A percentile compares a stretch with the other conserved stretches of the same genome.
These are phyloP conservation scores for Dentipellis sp. DNA, from an alignment of 768 basidiomycete species.

Conservation along the genomic window DNA sequence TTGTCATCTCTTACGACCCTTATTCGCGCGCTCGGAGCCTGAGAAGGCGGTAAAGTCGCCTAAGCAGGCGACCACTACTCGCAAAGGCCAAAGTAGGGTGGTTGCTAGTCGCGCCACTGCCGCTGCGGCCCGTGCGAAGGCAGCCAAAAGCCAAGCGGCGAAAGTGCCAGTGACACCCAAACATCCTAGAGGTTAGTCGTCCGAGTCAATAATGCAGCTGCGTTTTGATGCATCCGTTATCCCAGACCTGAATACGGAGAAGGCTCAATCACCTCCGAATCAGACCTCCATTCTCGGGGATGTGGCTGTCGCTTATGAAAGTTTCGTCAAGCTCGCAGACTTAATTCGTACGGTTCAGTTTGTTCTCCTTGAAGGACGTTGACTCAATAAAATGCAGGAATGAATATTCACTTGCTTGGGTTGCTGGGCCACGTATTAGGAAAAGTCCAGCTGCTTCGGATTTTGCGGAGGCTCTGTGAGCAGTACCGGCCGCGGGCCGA, in stretches of 20 bases:
- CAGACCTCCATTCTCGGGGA: not conserved
- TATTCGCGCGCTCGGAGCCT: slow-evolving; percentile 18
- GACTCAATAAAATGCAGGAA: slow-evolving; percentile 2
- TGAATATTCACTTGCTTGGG: slow-evolving; percentile 11
- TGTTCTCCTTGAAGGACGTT: not conserved
- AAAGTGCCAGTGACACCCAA: slow-evolving; percentile 33
- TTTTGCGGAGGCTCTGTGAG: slow-evolving; percentile 7
- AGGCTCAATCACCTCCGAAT: not conserved
- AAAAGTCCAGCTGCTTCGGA: slow-evolving; percentile 12
- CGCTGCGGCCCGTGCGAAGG: slow-evolving; percentile 3
- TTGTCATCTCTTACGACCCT: slow-evolving; percentile 34
- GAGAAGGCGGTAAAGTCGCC: slow-evolving; percentile 3
- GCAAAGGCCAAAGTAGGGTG: slow-evolving; percentile 8
- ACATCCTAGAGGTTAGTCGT: slow-evolving; percentile 21
- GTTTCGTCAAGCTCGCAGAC: slow-evolving; percentile 5
- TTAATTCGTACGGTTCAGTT: slow-evolving; percentile 1
- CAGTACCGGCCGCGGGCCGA: slow-evolving; percentile 18
- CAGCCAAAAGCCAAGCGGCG: slow-evolving; percentile 1
- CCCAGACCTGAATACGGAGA: too few species aligned
- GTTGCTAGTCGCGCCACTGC: slow-evolving; percentile 11
- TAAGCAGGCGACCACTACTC: slow-evolving; percentile 3
- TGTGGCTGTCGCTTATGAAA: not conserved
- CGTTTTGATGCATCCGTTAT: too few species aligned
- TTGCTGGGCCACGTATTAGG: slow-evolving; percentile 12
- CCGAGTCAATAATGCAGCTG: not conserved